phyloP scores from a whole-genome alignment of 371 early-diverging fungal species.

The Mortierella sp. region DNA sequence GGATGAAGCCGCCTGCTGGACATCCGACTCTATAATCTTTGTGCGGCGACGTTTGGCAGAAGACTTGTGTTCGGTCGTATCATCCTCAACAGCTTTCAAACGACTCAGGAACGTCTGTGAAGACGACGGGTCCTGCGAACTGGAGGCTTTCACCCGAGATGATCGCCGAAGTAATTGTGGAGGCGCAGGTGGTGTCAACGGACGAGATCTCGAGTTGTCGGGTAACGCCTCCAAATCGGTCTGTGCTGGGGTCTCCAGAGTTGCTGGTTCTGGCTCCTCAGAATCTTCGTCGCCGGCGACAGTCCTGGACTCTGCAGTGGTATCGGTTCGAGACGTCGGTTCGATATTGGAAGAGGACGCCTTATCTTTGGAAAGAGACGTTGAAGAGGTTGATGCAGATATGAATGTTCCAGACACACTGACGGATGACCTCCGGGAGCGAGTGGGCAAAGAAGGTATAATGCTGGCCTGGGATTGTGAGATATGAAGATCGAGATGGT shows the following conservation, averaged over 20 bases:
- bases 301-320: too few species aligned
- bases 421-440: conserved; percentile 2
- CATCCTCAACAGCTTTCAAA: conserved; percentile 3
- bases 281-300: not conserved
- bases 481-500: conserved; percentile 10
- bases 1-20: conserved; percentile 5
- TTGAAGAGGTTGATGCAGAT: not conserved
- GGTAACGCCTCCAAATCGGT: not conserved
- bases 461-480: conserved; percentile 18
- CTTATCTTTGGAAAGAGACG: not conserved
- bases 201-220: not conserved
- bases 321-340: too few species aligned
- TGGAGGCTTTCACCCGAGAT: not conserved
- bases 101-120: conserved; percentile 21
- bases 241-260: not conserved
- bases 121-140: conserved; percentile 18
- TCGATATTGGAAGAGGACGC: too few species aligned
- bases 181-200: not conserved
- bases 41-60: conserved; percentile 14
- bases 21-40: conserved; percentile 1
- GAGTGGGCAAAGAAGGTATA: not conserved
- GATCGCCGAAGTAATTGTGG: conserved; percentile 9
- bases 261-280: not conserved
- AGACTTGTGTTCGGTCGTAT: not conserved
- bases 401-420: not conserved